Conservation (phyloP, 371 early-diverging fungal genomes). For the Smittium mucronatum region DNA sequence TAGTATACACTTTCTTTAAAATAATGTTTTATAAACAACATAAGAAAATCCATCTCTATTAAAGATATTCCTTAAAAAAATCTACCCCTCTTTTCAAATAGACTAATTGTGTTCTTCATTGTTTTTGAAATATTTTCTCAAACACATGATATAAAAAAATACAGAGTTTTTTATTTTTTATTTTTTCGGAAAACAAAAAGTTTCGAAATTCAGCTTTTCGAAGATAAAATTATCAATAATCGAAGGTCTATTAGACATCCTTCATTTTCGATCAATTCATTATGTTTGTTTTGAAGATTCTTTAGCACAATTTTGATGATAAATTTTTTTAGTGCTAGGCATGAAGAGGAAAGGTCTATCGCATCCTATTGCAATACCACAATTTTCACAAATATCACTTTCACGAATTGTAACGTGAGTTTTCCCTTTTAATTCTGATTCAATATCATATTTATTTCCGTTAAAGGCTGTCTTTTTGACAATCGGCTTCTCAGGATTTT, state of each 20-base stretch:
- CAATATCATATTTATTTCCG: not conserved
- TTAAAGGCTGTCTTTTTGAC: not conserved
- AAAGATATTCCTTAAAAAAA: too few relatives aligned
- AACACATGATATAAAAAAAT: not conserved
- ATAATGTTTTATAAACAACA: too few relatives aligned
- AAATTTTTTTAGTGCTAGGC: constrained; percentile 14
- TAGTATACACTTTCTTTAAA: too few relatives aligned
- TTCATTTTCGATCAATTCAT: not conserved
- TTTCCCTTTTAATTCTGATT: not conserved
- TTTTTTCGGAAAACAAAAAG: not conserved
- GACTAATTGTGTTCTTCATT: too few relatives aligned
- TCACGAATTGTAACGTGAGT: not conserved
- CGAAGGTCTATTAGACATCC: not conserved
- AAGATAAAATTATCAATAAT: not conserved
- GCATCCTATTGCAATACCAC: constrained; percentile 24
- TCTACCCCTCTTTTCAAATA: too few relatives aligned
- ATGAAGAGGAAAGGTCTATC: constrained; percentile 22
- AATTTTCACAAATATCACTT: constrained; percentile 23
- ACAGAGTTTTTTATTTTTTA: not conserved
- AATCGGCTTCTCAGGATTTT: not conserved
- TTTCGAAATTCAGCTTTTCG: not conserved
- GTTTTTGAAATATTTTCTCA: not conserved
- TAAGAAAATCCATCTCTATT: too few relatives aligned
- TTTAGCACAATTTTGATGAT: constrained; percentile 5
- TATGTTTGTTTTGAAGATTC: not conserved